Evolutionary conservation across 768 basidiomycete species (phyloP), one percentile per base, ranked within the genome.

Genomic region (Amanita exitialis): DNA sequence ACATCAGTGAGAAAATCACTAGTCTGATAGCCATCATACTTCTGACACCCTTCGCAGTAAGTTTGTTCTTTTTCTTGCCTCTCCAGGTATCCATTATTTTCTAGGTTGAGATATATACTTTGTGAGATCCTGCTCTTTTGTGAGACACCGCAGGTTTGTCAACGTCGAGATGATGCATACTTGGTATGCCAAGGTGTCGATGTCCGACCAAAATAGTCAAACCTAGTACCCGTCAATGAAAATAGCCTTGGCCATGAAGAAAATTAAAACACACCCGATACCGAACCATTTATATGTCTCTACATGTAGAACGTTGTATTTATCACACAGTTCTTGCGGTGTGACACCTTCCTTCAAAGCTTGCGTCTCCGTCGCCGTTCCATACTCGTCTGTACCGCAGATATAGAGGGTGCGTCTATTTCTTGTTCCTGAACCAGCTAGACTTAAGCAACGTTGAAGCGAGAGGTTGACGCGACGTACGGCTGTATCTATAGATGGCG

Each of bases 311-410:
- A 75, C 73, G 60, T 94, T 70, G 64, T 97, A 97, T 68, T 94
- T 93, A 67, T 93, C 88, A 64, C 92, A 96, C 1, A 97, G 73
- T 57, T 83, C 79, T 54, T 71, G 72, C 0, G 92, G 87, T 9
- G 87, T 81, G 35, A 93, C 65, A 0, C 83, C 80, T 63, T 95
- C 91, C 62, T 92, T 91, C 53, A 91, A 65, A 3, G 96, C 95
- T 65, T 96, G 94, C 2, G 94, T 97, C 72, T 99, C 96, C 0
- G 96, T 96, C 0, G 96, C 95, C 6, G 96, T 99, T n/a, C 96
- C 96, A 60, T 99, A 99, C 67, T 99, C 96, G 62, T 99, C 96
- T 3, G 96, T 98, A 23, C 96, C 96, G 66, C 96, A 99, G 51
- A 99, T 77, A 64, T 95, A 99, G 28, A 98, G 74, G 0, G 92